Conservation (phyloP, 768 basidiomycete species). For the Agaricus sinodeliciosus region DNA sequence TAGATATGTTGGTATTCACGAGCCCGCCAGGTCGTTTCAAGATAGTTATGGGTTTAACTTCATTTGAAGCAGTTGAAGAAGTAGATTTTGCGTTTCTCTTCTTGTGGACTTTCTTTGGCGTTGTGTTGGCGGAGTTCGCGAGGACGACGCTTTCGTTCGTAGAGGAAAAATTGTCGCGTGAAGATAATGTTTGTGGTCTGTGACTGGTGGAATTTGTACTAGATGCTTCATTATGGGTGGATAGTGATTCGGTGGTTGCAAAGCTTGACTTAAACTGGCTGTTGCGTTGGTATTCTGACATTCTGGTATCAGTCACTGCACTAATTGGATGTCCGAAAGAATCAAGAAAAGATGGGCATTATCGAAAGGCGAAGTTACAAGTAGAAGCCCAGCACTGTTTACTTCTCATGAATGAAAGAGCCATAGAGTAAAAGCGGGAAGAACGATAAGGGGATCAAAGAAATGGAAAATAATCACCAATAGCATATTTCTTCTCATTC, state of each 20-base stretch:
- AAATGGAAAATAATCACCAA: conserved; percentile 9
- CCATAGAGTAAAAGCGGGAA: neutral
- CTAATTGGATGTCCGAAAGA: neutral
- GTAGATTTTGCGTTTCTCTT: neutral
- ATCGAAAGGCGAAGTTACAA: neutral
- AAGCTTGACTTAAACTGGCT: neutral
- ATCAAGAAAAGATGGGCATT: neutral
- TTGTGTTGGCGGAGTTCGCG: neutral
- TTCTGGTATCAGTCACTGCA: conserved; percentile 4
- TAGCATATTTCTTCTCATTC: conserved; percentile 1
- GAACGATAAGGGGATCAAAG: neutral
- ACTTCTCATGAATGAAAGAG: neutral
- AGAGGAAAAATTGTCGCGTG: neutral
- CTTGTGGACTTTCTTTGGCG: neutral
- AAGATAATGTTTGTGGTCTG: neutral
- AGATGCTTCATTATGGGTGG: neutral
- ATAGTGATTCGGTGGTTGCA: neutral
- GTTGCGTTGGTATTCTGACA: neutral
- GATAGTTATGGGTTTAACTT: conserved; percentile 3
- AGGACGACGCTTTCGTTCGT: neutral
- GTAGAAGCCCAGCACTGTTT: neutral
- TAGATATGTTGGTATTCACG: neutral
- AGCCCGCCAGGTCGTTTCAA: neutral
- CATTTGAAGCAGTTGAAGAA: neutral
- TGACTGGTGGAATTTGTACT: neutral